Conservation (phyloP, 345 rosid genomes). For the Rubroshorea leprosula region DNA sequence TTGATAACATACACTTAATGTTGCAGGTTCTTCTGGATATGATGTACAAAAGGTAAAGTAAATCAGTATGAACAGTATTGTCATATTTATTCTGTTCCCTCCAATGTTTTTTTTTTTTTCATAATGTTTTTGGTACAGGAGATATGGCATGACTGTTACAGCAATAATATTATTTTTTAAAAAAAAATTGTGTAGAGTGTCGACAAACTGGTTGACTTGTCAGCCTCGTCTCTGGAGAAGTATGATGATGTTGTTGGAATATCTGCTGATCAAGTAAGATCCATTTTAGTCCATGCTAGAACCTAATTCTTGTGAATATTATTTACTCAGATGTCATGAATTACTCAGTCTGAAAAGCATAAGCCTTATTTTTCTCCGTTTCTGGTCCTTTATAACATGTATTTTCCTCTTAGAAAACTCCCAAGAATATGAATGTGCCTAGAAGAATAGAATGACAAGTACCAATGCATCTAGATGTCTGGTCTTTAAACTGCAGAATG, state of each 20-base stretch:
- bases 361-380: background rate
- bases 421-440: too few relatives aligned
- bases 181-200: constrained; percentile 40
- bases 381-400: too few relatives aligned
- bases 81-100: background rate
- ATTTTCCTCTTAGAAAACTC: too few relatives aligned
- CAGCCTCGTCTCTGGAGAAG: constrained; percentile 30
- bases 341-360: background rate
- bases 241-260: constrained; percentile 31
- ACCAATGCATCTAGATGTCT: too few relatives aligned
- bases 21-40: constrained; percentile 47
- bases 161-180: too few relatives aligned
- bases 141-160: too few relatives aligned
- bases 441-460: too few relatives aligned
- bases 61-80: constrained; percentile 15
- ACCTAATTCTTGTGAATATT: background rate
- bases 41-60: constrained; percentile 42
- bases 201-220: constrained; percentile 41
- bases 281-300: constrained; percentile 6
- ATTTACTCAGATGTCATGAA: background rate
- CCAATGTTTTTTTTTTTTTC: background rate
- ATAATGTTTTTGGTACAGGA: background rate
- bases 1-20: constrained; percentile 4
- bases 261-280: constrained; percentile 27
- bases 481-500: too few relatives aligned